These are phyloP conservation scores for Wickerhamiella lipophila DNA, from an alignment of 805 yeast species.

Conservation along the genomic window DNA sequence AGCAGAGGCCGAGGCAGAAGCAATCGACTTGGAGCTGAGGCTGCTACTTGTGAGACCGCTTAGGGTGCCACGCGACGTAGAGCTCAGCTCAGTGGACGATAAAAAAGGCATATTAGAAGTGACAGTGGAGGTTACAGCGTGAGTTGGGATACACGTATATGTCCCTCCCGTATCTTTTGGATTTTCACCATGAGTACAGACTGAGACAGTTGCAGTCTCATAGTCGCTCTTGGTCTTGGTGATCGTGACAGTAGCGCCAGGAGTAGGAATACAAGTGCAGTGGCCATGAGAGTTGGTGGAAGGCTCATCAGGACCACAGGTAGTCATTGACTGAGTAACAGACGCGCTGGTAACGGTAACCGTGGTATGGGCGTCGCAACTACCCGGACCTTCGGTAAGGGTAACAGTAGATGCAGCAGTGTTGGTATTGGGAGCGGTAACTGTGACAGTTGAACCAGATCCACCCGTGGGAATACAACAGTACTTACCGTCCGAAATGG, in stretches of 20 bases:
- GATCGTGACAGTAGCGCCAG: constrained; percentile 5
- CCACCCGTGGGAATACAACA: constrained; percentile 6
- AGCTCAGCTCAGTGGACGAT: constrained; percentile 29
- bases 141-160: constrained; percentile 10
- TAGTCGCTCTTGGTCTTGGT: neutral
- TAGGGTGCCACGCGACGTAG: constrained; percentile 28
- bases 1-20: constrained; percentile 8
- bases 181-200: constrained; percentile 1
- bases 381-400: constrained; percentile 10
- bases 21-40: constrained; percentile 21
- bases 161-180: constrained; percentile 8
- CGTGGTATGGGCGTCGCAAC: constrained; percentile 2
- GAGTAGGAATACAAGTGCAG: constrained; percentile 7
- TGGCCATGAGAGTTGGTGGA: constrained; percentile 6
- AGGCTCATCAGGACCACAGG: constrained; percentile 8
- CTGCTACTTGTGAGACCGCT: constrained; percentile 29
- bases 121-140: constrained; percentile 10
- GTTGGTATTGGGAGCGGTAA: no score
- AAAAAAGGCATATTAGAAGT: constrained; percentile 24
- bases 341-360: neutral
- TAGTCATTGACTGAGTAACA: constrained; percentile 1
- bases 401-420: constrained; percentile 11
- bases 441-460: constrained; percentile 1
- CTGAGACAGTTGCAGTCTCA: constrained; percentile 9
- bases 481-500: neutral